Evolutionary conservation across 2,329 filamentous ascomycete genomes (phyloP), one percentile per base, ranked within the genome.

Genomic region (Fusarium sp.): DNA sequence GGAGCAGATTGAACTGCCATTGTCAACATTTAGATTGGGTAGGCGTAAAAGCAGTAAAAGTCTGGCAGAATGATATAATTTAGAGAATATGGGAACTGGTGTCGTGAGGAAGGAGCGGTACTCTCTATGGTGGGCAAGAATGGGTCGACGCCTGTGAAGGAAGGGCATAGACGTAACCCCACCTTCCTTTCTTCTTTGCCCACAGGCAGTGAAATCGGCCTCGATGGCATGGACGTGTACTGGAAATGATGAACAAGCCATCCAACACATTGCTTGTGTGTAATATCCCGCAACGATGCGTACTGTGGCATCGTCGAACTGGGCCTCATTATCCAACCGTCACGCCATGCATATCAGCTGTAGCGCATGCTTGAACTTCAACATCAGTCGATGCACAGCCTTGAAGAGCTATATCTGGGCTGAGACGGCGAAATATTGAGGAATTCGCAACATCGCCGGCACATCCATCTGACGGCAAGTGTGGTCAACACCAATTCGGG

Each of bases 151-250:
- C 4, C 12, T 14, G 12, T 4, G 18, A 20, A 47, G 45, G 26
- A 28, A 15, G 5, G 45, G 13, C 45, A 47, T 47, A 47, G 6
- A 15, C 26, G 3, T 28, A 15, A 20, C 12, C 24, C 42, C 8
- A 12, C 5, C 15, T 24, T 44, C 15, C 41, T 44, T 44, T n/a
- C 42, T 44, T 44, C 15, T 17, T 11, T 44, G 41, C n/a, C n/a
- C 14, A n/a, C 39, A n/a, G 39, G 22, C 22, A 11, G 6, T 5
- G 15, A 8, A 11, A 44, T 24, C 15, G 42, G n/a, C n/a, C n/a
- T 97, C 95, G 18, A 97, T 87, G 57, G 94, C 94, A 80, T 93
- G 85, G 92, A 94, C 32, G 94, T 94, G 80, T 98, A 97, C 17
- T 63, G 20, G 12, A 38, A 54, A 44, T 24, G 20, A 66, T 41